phyloP scores from a whole-genome alignment of 2,329 filamentous ascomycete species.

The Diaporthe aspalathi region DNA sequence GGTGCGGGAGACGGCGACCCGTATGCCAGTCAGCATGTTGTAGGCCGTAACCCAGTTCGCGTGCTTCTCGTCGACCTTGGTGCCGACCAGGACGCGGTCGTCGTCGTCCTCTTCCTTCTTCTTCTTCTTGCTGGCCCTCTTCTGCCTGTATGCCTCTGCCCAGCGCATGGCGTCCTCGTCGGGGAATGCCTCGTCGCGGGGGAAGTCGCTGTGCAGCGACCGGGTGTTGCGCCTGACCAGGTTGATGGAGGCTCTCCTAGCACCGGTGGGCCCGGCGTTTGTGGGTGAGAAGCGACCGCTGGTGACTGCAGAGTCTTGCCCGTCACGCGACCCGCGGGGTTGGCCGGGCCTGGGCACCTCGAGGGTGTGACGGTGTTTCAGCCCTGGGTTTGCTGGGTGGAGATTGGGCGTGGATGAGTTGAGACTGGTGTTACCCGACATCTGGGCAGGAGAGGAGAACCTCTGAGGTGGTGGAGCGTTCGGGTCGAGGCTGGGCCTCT shows the following conservation, averaged over 20 bases:
- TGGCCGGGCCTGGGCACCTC: conserved; percentile 81
- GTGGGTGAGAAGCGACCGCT: conserved; percentile 86
- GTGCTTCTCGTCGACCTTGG: conserved; percentile 97
- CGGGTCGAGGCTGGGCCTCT: conserved; percentile 42
- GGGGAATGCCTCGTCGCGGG: conserved; percentile 83
- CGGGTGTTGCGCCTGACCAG: conserved; percentile 84
- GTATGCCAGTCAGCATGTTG: conserved; percentile 99
- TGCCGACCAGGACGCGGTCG: conserved; percentile 93
- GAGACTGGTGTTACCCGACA: conserved; percentile 53
- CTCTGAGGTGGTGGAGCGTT: conserved; percentile 58
- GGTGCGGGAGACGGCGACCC: conserved; percentile 93
- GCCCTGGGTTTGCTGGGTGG: conserved; percentile 65
- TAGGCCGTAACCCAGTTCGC: conserved; percentile 98
- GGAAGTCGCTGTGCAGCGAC: conserved; percentile 85
- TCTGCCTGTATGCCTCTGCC: conserved; percentile 93
- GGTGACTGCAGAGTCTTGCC: conserved; percentile 72
- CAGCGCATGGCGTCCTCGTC: conserved; percentile 93
- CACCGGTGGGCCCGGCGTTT: conserved; percentile 62
- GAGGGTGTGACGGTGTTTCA: conserved; percentile 87
- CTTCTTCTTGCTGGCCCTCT: conserved; percentile 87
- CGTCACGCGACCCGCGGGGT: conserved; percentile 79
- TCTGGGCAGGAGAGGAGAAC: conserved; percentile 73
- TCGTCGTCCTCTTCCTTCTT: conserved; percentile 90
- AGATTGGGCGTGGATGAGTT: conserved; percentile 58
- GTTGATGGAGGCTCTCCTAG: conserved; percentile 84